Base-by-base conservation (phyloP, 768 basidiomycete genomes). In the Strobilomyces confusus region DNA sequence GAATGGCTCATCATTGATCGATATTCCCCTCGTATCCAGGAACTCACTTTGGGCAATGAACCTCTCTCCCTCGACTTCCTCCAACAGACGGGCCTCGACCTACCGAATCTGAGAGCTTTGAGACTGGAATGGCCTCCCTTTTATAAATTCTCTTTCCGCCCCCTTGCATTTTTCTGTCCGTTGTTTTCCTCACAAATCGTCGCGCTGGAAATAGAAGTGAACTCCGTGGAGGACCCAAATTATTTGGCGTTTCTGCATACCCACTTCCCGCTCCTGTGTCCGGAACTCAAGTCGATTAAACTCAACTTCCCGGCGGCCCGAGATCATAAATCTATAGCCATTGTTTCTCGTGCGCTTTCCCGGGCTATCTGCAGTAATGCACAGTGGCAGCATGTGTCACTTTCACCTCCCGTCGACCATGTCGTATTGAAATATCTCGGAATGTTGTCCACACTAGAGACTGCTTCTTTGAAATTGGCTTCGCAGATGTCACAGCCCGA, bases 381-480 rank as follows among this genome's bases (percentile, higher is more conserved):
- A 7, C 25, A 34, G 11, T 48, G 36, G 47, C 12, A 34, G 11
- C 26, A 9, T 19, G 34, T 25, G 4, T 14, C 19, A 2, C 9
- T 48, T 34, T 29, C 20, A 8, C 12, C 13, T 46, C 17, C 34
- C 15, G 19, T 54, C 14, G 48, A 54, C 23, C 0, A 17, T 5
- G 9, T 17, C 12, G 12, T 30, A 12, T 49, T 54, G 44, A 57
- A 37, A 26, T 40, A 54, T 25, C 53, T 55, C 4, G 40, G 29
- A 13, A 37, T 41, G 20, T 32, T 25, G 37, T 15, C 43, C 22
- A 20, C 20, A 7, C 44, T 58, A 47, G 48, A 41, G 42, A 19
- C 4, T 3, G 50, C 49, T 34, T 52, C 50, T 4, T 25, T 58
- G 13, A 9, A 12, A 4, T 17, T 48, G 22, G 4, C 8, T 20